phyloP scores from a whole-genome alignment of 2,329 filamentous ascomycete species.

The Seiridium unicorne region DNA sequence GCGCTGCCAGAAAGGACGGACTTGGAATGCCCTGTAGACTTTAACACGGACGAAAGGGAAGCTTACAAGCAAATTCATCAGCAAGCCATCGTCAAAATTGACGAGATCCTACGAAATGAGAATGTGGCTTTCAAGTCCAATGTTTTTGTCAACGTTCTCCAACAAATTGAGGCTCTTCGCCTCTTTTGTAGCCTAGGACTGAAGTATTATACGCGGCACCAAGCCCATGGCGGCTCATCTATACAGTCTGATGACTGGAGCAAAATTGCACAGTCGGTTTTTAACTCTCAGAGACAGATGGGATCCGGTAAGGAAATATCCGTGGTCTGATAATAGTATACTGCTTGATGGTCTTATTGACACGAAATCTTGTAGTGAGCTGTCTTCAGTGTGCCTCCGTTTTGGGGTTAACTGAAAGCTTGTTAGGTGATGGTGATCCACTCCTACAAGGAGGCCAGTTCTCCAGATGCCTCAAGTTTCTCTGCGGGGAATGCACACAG shows the following conservation, averaged over 20 bases:
- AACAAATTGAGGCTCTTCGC: neutral
- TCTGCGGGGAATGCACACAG: neutral
- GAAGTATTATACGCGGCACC: neutral
- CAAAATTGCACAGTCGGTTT: neutral
- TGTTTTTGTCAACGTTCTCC: neutral
- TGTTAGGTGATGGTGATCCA: neutral
- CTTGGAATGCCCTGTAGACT: neutral
- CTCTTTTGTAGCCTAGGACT: neutral
- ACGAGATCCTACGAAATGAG: neutral
- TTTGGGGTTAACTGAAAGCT: neutral
- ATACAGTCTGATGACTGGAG: neutral
- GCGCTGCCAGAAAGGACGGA: neutral
- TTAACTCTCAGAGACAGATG: neutral
- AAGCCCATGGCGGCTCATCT: neutral
- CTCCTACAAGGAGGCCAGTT: neutral
- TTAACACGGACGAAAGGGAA: neutral
- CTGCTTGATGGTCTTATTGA: no score
- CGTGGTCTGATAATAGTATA: no score
- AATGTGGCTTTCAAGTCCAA: neutral
- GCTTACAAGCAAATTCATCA: neutral
- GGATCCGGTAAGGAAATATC: neutral
- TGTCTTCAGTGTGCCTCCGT: neutral
- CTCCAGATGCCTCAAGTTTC: neutral
- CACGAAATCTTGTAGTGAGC: neutral
- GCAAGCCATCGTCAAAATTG: neutral